Evolutionary conservation across 2,329 filamentous ascomycete genomes (phyloP).

Genomic region (Cordyceps cicadae): DNA sequence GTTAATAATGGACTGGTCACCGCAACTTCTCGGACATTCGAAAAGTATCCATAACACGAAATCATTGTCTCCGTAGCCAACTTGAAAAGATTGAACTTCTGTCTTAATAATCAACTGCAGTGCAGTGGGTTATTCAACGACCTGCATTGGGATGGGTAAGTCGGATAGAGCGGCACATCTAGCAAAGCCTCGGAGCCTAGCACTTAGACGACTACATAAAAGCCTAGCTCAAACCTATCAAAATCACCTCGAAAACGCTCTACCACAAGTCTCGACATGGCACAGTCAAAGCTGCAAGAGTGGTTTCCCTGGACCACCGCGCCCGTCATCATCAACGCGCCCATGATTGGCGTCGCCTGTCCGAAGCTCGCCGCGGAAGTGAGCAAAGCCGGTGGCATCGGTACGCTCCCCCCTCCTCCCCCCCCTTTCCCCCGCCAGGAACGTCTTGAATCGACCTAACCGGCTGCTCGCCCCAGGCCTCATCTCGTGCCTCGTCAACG

Average conservation of each 20-base stretch:
- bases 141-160: neutral
- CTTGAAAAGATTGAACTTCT: neutral
- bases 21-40: neutral
- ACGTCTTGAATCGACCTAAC: neutral
- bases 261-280: conserved; percentile 16
- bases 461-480: conserved; percentile 21
- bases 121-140: neutral
- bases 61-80: neutral
- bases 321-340: conserved; percentile 28
- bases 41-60: too few relatives aligned
- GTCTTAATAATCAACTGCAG: neutral
- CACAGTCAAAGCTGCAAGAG: conserved; percentile 17
- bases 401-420: conserved; percentile 15
- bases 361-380: conserved; percentile 30
- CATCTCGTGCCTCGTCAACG: conserved; percentile 23
- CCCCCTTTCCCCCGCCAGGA: neutral
- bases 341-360: conserved; percentile 27
- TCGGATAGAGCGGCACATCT: neutral
- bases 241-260: neutral
- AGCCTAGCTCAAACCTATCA: neutral
- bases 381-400: conserved; percentile 30
- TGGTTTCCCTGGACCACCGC: conserved; percentile 24
- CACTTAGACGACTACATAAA: neutral
- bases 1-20: neutral
- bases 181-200: neutral